A percentile compares a stretch with the other conserved stretches of the same genome.
phyloP scores from a whole-genome alignment of 768 basidiomycete genomes.

The Tricholoma sp. region DNA sequence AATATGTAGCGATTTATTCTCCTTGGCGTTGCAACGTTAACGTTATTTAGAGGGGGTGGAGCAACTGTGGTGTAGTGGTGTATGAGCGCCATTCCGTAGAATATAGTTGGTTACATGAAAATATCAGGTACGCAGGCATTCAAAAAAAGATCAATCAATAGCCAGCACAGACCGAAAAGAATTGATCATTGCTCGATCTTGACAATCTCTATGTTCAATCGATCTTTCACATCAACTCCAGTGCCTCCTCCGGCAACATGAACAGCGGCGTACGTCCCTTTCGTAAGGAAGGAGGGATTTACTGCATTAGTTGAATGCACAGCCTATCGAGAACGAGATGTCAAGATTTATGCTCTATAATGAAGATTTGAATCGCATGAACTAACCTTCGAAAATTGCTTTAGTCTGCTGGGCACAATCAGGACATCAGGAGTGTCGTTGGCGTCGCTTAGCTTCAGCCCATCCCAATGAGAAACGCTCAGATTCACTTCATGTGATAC shows the following conservation, averaged over 20 bases:
- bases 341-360: not conserved
- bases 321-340: slow-evolving; percentile 37
- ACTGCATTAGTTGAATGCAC: slow-evolving; percentile 75
- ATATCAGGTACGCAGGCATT: not conserved
- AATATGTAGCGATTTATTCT: no score
- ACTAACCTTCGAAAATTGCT: slow-evolving; percentile 83
- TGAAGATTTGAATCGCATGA: not conserved
- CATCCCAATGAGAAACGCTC: slow-evolving; percentile 73
- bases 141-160: not conserved
- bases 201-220: slow-evolving; percentile 28
- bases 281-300: slow-evolving; percentile 79
- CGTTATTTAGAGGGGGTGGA: no score
- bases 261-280: slow-evolving; percentile 50
- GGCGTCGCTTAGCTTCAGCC: slow-evolving; percentile 31
- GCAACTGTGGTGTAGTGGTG: no score
- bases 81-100: no score
- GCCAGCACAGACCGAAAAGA: not conserved
- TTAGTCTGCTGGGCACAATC: slow-evolving; percentile 82
- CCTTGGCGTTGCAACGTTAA: no score
- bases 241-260: slow-evolving; percentile 25
- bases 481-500: slow-evolving; percentile 80
- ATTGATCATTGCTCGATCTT: slow-evolving; percentile 22
- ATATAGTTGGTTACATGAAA: not conserved
- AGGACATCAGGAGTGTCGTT: slow-evolving; percentile 75
- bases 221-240: slow-evolving; percentile 22